Percentiles rank a stretch among this genome's conserved stretches.
phyloP scores from a whole-genome alignment of 345 rosid genomes.

The Cardamine occulta region DNA sequence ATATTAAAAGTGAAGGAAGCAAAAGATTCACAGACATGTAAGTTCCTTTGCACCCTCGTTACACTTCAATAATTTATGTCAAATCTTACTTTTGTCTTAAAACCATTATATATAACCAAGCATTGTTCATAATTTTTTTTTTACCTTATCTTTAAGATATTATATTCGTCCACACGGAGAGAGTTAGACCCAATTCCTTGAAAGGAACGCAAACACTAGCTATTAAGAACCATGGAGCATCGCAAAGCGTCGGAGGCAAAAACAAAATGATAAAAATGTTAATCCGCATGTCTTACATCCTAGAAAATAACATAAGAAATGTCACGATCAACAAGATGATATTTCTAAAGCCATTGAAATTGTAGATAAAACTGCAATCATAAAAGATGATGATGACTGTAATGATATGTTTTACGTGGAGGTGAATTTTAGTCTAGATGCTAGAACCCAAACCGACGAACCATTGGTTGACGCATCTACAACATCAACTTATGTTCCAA shows the following conservation, averaged over 20 bases:
- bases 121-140: too few species aligned
- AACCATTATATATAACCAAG: too few species aligned
- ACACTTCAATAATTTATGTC: too few species aligned
- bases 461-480: not conserved
- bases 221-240: constrained; percentile 89
- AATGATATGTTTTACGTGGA: not conserved
- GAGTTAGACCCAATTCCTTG: too few species aligned
- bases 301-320: not conserved
- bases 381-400: not conserved
- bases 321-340: not conserved
- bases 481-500: not conserved
- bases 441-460: not conserved
- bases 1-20: too few species aligned
- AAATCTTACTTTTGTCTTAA: too few species aligned
- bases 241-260: constrained; percentile 50
- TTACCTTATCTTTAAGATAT: too few species aligned
- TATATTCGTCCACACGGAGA: too few species aligned
- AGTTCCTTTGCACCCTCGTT: too few species aligned
- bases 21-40: too few species aligned
- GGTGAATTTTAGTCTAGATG: not conserved
- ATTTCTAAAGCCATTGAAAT: not conserved
- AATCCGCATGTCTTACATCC: not conserved
- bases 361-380: not conserved
- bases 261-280: not conserved
- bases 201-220: constrained; percentile 70